Conservation (phyloP, 2,329 filamentous ascomycete species). For the Magnaporthiopsis incrustans region DNA sequence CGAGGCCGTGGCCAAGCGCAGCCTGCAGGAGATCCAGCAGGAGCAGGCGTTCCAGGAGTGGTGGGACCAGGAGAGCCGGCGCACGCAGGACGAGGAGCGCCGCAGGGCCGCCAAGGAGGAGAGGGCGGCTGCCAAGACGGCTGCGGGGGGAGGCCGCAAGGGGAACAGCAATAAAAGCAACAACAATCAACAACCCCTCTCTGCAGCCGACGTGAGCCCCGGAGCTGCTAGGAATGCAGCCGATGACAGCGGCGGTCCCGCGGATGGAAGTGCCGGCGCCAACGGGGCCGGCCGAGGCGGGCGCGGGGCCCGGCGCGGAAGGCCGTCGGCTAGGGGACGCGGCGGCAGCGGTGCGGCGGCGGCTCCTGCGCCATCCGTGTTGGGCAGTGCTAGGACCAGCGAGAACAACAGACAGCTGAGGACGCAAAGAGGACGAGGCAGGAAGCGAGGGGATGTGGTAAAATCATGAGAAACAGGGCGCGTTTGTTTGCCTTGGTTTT, state of each 20-base stretch:
- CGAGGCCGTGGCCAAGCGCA: slow-evolving; percentile 80
- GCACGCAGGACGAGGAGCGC: slow-evolving; percentile 57
- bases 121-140: background rate
- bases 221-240: too few relatives aligned
- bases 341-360: background rate
- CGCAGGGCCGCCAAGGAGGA: slow-evolving; percentile 27
- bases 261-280: too few relatives aligned
- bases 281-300: background rate
- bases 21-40: slow-evolving; percentile 87
- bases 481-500: too few relatives aligned
- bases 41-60: slow-evolving; percentile 96
- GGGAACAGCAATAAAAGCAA: too few relatives aligned
- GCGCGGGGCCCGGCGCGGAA: background rate
- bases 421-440: background rate
- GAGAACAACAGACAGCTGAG: too few relatives aligned
- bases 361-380: background rate
- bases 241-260: too few relatives aligned
- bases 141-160: background rate
- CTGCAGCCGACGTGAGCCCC: too few relatives aligned
- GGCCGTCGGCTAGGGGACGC: background rate
- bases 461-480: background rate
- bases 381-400: background rate
- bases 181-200: too few relatives aligned
- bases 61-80: slow-evolving; percentile 81
- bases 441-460: background rate